Evolutionary conservation across 306 rosid genomes (phyloP).

Genomic region (Vachellia pachyceras): DNA sequence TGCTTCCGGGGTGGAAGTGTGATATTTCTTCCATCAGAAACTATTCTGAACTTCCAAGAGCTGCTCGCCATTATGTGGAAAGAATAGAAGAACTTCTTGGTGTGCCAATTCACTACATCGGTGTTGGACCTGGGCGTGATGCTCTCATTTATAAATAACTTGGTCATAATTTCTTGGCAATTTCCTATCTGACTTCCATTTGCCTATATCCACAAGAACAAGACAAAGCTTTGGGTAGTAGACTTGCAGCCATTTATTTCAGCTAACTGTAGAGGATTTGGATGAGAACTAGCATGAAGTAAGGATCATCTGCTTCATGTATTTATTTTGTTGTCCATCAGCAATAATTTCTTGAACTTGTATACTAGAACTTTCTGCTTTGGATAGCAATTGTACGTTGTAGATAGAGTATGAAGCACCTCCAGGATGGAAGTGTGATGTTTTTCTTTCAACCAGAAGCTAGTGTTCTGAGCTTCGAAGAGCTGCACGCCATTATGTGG

Average conservation of each 20-base stretch:
- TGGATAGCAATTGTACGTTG: slow-evolving; percentile 18
- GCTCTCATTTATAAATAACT: slow-evolving; percentile 79
- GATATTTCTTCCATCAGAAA: slow-evolving; percentile 83
- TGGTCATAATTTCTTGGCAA: background rate
- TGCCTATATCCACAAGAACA: slow-evolving; percentile 38
- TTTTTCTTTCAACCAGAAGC: slow-evolving; percentile 73
- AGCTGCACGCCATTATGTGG: slow-evolving; percentile 74
- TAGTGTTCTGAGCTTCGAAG: slow-evolving; percentile 79
- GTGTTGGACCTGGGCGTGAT: slow-evolving; percentile 97
- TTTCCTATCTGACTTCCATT: slow-evolving; percentile 23
- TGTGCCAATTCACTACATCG: slow-evolving; percentile 88
- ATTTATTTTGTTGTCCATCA: slow-evolving; percentile 19
- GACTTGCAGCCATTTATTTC: slow-evolving; percentile 37
- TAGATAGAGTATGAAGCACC: slow-evolving; percentile 83
- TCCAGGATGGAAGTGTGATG: slow-evolving; percentile 82
- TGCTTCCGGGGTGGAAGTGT: slow-evolving; percentile 82
- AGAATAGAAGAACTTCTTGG: slow-evolving; percentile 92
- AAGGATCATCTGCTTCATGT: slow-evolving; percentile 43
- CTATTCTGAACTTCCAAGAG: slow-evolving; percentile 88
- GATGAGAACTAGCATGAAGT: slow-evolving; percentile 32
- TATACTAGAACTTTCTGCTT: background rate
- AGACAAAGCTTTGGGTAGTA: slow-evolving; percentile 34
- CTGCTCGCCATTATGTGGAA: slow-evolving; percentile 75
- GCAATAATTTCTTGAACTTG: slow-evolving; percentile 7
- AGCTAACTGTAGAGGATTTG: slow-evolving; percentile 27